These are phyloP conservation scores for Lactifluus subvellereus DNA, from an alignment of 768 basidiomycete species.

Conservation along the genomic window DNA sequence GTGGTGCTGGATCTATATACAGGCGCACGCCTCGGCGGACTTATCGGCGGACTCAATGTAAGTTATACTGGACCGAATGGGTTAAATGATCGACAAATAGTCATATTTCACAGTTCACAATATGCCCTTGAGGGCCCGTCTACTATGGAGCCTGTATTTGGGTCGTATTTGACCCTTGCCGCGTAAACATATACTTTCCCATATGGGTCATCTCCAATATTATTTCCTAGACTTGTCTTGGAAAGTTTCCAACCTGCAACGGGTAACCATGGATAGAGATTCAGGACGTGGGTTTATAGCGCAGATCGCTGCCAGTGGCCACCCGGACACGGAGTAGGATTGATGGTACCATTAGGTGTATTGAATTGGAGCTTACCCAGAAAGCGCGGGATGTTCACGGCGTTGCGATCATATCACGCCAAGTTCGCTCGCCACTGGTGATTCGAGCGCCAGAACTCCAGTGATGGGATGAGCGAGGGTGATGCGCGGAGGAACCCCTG, in stretches of 20 bases:
- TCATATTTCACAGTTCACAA: background rate
- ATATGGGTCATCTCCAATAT: background rate
- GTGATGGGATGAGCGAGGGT: background rate
- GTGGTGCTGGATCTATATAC: too few relatives aligned
- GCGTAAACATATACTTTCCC: background rate
- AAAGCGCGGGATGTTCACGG: background rate
- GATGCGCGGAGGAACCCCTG: background rate
- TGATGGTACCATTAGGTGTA: background rate
- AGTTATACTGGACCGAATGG: background rate
- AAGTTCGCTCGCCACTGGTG: background rate
- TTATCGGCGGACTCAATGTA: too few relatives aligned
- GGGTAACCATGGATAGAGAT: slow-evolving; percentile 2
- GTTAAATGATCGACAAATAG: background rate
- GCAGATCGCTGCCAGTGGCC: background rate
- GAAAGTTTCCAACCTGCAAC: background rate
- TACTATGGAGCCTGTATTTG: background rate
- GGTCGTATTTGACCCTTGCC: background rate
- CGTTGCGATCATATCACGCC: background rate
- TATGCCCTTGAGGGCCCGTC: background rate
- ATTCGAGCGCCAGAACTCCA: background rate
- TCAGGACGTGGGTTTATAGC: background rate
- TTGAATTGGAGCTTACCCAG: background rate
- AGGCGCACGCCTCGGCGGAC: too few relatives aligned
- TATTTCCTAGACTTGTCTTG: background rate
- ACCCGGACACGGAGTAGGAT: background rate